phyloP scores from a whole-genome alignment of 208 protist species.

The Crithidia expoeki region DNA sequence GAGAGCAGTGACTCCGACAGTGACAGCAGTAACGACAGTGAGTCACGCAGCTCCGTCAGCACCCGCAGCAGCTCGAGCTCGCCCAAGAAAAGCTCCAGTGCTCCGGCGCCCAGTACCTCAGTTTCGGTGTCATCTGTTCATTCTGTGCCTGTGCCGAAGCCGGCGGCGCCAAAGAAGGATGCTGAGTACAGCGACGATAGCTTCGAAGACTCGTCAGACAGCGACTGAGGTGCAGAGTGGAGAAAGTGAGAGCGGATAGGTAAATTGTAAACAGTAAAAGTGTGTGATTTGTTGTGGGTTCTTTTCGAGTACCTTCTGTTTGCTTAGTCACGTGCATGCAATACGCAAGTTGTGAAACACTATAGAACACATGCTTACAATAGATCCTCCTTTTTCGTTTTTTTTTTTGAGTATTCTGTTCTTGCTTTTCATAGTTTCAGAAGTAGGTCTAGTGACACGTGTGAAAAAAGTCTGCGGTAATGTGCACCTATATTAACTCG shows the following conservation, averaged over 20 bases:
- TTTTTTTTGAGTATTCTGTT: too few relatives aligned
- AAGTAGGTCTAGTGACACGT: too few relatives aligned
- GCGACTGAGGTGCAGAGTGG: slow-evolving; percentile 3
- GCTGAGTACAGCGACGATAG: slow-evolving; percentile 41
- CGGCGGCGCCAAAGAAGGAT: slow-evolving; percentile 7
- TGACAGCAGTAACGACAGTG: slow-evolving; percentile 11
- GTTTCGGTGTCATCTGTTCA: slow-evolving; percentile 7
- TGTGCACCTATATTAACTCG: too few relatives aligned
- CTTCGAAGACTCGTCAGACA: slow-evolving; percentile 41
- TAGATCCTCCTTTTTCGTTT: background rate
- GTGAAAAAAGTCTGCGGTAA: too few relatives aligned
- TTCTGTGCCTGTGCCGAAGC: slow-evolving; percentile 18
- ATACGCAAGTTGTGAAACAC: too few relatives aligned
- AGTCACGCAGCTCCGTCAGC: slow-evolving; percentile 9
- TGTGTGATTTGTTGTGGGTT: too few relatives aligned
- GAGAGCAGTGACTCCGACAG: slow-evolving; percentile 4
- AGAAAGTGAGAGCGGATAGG: background rate
- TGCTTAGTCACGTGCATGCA: too few relatives aligned
- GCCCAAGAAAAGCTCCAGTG: background rate
- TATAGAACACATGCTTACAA: too few relatives aligned
- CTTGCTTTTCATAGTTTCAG: too few relatives aligned
- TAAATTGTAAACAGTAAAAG: too few relatives aligned
- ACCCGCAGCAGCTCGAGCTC: background rate
- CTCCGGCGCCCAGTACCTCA: background rate
- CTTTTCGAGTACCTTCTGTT: too few relatives aligned